Base-by-base conservation (phyloP, 768 basidiomycete species). In the Tylopilus plumbeoviolaceoides region DNA sequence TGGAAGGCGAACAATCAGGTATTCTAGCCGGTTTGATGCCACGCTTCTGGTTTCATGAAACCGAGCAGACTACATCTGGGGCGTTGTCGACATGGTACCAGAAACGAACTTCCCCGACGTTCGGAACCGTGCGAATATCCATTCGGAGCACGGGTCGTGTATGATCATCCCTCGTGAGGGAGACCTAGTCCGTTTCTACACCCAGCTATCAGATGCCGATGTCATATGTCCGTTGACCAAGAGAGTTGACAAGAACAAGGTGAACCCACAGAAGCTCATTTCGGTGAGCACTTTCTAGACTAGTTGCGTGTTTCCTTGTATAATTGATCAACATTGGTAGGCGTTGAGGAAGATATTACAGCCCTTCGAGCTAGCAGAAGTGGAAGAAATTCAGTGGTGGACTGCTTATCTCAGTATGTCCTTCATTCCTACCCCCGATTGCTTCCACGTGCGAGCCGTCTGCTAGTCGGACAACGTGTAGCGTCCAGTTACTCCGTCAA, bases 41-140 rank as follows among this genome's bases (percentile, higher is more conserved):
- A 8, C 28, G 6, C 36, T 51, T 53, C 7, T 30, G 30, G 17
- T 11, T 35, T 55, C 11, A 59, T 36, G 5, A 31, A 51, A 25
- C 14, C 17, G n/a, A 43, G 76, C 74, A 70, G 84, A 91, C 48
- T 85, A 79, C 52, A 75, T 91, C 21, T 93, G 91, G 91, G 91
- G 91, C 3, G 90, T 92, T 3, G 69, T 91, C 18, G 91, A 91
- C 66, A 72, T 81, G 46, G 60, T 80, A 20, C 84, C 84, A 0
- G 77, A 83, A n/a, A 89, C 87, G 2, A 73, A 89, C 62, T 88
- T 90, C 54, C 89, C 89, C 0, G 87, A 91, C 63, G 83, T 87
- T 54, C 81, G 88, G 14, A 83, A 82, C 51, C 77, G 74, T 56
- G 72, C 73, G 44, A 81, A 72, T 0, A 79, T 90, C n/a, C 87